Evolutionary conservation across 163 green algal genomes (phyloP).

Genomic region (Trebouxiophyceae sp.): DNA sequence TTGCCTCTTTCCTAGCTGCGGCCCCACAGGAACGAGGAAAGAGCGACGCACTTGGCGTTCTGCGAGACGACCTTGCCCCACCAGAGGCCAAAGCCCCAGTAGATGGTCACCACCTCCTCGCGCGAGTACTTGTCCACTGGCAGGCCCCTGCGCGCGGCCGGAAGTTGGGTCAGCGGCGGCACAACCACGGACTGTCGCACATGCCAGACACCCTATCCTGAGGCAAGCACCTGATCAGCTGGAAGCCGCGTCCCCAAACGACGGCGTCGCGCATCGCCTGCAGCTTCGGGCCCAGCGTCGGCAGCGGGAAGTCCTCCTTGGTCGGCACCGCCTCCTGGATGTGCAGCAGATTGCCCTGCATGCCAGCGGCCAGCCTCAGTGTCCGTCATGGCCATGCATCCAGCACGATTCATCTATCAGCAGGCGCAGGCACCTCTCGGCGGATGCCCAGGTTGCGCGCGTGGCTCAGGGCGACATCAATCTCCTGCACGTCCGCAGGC

Average conservation of each 20-base stretch:
- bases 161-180: too few relatives aligned
- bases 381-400: too few relatives aligned
- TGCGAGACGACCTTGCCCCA: slow-evolving; percentile 30
- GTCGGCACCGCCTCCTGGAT: slow-evolving; percentile 28
- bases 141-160: slow-evolving; percentile 22
- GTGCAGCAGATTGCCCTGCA: slow-evolving; percentile 13
- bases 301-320: slow-evolving; percentile 40
- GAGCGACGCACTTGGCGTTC: slow-evolving; percentile 15
- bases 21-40: not conserved
- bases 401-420: not conserved
- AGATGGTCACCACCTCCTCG: slow-evolving; percentile 39
- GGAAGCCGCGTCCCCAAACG: slow-evolving; percentile 45
- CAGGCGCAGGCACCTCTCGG: too few relatives aligned
- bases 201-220: too few relatives aligned
- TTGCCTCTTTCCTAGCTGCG: too few relatives aligned
- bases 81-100: slow-evolving; percentile 54
- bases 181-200: too few relatives aligned
- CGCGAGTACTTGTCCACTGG: slow-evolving; percentile 33
- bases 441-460: not conserved
- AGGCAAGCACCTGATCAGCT: slow-evolving; percentile 31
- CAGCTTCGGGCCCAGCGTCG: slow-evolving; percentile 47
- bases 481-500: slow-evolving; percentile 34
- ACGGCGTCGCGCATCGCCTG: slow-evolving; percentile 35
- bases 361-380: too few relatives aligned
- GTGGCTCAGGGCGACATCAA: slow-evolving; percentile 38